Conservation (phyloP, 352 stramenopile species). For the Blastocystis sp. region DNA sequence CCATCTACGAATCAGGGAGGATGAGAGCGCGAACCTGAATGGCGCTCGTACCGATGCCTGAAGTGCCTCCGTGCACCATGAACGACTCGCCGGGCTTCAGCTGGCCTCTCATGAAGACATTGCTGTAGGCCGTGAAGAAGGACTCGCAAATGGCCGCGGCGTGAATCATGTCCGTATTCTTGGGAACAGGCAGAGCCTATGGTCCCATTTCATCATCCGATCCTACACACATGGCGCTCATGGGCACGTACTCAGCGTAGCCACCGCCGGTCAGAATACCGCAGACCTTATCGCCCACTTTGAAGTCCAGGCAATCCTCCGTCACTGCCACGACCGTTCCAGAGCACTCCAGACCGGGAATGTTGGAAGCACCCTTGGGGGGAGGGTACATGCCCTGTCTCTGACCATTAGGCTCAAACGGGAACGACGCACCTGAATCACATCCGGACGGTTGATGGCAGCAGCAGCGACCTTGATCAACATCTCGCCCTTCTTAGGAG, state of each 20-base stretch:
- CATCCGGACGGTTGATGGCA: slow-evolving; percentile 71
- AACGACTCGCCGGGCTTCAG: slow-evolving; percentile 71
- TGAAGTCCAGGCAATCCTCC: slow-evolving; percentile 35
- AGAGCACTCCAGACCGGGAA: slow-evolving; percentile 73
- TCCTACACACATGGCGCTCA: slow-evolving; percentile 38
- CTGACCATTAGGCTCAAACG: slow-evolving; percentile 15
- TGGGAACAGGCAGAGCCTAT: slow-evolving; percentile 69
- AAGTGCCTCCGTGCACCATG: slow-evolving; percentile 73
- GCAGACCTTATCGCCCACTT: slow-evolving; percentile 73
- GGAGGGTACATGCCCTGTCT: slow-evolving; percentile 72
- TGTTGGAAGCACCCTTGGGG: slow-evolving; percentile 70
- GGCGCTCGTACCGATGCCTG: slow-evolving; percentile 73
- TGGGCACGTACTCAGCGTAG: slow-evolving; percentile 72
- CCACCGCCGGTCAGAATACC: slow-evolving; percentile 72
- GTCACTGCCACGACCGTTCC: slow-evolving; percentile 71
- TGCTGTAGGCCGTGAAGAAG: slow-evolving; percentile 74
- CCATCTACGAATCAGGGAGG: not conserved
- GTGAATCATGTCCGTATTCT: slow-evolving; percentile 68
- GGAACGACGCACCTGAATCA: slow-evolving; percentile 48
- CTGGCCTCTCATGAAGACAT: slow-evolving; percentile 72
- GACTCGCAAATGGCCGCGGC: slow-evolving; percentile 73
- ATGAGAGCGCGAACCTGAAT: slow-evolving; percentile 70
- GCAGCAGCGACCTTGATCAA: slow-evolving; percentile 72
- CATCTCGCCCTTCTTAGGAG: slow-evolving; percentile 67
- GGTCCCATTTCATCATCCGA: not conserved